Base-by-base conservation (phyloP, 768 basidiomycete genomes). In the Russula ochroleuca region DNA sequence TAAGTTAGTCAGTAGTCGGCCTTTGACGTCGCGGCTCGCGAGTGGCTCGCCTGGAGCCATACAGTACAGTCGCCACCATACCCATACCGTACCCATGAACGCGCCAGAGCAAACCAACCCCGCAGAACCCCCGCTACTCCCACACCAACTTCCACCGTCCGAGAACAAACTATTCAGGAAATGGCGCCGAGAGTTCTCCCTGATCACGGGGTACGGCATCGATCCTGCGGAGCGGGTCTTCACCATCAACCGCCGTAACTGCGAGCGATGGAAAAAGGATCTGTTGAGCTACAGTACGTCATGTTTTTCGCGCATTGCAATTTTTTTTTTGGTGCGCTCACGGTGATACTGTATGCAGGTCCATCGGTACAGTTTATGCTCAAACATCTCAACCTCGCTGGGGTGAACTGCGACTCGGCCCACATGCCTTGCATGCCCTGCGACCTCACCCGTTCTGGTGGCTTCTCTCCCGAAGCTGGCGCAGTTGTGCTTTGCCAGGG, bases 301-400 rank as follows among this genome's bases (percentile, higher is more conserved):
- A 15, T 35, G 10, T 19, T 28, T 28, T 14, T 35, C 47, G 14
- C 41, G 43, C 31, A 51, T 23, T 31, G 9, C 3, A 5, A 8
- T 14, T 43, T 54, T n/a, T 21, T 45, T 15, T 28, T 28, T 28
- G 28, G 28, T 56, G 37, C 47, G 25, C 61, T 67, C 31, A 63
- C 60, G 3, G 64, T 15, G 48, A 8, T 28, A 28, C n/a, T 28
- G 5, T 28, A 28, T 40, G 9, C 62, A 97, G 95, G 93, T 72
- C 94, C 94, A 13, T 77, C 85, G 3, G 83, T 98, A 1, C 83
- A 87, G 10, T 97, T 98, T 76, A 92, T 99, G 88, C 79, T 94
- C 41, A 88, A 93, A 70, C 94, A 97, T 70, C 81, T 98, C n/a
- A 78, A 83, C 65, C 78, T 87, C 1, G 83, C 85, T 8, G 88